phyloP scores from a whole-genome alignment of 1,139 yeast species.

The Yamadazyma pseudoaaseri region DNA sequence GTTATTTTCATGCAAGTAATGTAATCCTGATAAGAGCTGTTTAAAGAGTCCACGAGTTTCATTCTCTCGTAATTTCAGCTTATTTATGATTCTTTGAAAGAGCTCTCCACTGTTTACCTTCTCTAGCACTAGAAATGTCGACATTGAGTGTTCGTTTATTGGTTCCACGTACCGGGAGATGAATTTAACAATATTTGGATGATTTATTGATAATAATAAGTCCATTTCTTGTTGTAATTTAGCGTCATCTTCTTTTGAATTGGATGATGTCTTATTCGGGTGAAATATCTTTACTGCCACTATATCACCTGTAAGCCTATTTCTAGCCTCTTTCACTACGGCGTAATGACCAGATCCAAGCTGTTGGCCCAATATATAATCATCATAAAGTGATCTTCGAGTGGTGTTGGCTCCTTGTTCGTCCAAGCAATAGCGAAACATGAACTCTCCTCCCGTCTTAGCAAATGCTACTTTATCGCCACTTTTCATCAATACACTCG shows the following conservation, averaged over 20 bases:
- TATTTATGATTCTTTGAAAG: conserved; percentile 65
- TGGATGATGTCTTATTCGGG: conserved; percentile 47
- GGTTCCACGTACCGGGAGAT: conserved; percentile 72
- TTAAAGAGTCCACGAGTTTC: conserved; percentile 62
- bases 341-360: conserved; percentile 81
- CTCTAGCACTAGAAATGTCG: conserved; percentile 69
- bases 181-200: conserved; percentile 67
- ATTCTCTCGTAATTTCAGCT: conserved; percentile 56
- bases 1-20: conserved; percentile 66
- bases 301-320: conserved; percentile 53
- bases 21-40: conserved; percentile 62
- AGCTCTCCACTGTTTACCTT: conserved; percentile 74
- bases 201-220: conserved; percentile 63
- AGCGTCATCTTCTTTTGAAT: conserved; percentile 38
- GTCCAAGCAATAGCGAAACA: conserved; percentile 47
- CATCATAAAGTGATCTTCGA: conserved; percentile 51
- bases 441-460: conserved; percentile 51
- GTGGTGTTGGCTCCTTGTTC: conserved; percentile 13
- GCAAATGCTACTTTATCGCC: conserved; percentile 71
- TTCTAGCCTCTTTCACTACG: conserved; percentile 66
- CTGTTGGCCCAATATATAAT: conserved; percentile 58
- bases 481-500: conserved; percentile 49
- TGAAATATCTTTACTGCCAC: conserved; percentile 82
- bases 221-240: conserved; percentile 69
- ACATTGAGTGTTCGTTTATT: conserved; percentile 47